Conservation (phyloP, 192 early-diverging fungal species). For the Entomortierella chlamydospora region DNA sequence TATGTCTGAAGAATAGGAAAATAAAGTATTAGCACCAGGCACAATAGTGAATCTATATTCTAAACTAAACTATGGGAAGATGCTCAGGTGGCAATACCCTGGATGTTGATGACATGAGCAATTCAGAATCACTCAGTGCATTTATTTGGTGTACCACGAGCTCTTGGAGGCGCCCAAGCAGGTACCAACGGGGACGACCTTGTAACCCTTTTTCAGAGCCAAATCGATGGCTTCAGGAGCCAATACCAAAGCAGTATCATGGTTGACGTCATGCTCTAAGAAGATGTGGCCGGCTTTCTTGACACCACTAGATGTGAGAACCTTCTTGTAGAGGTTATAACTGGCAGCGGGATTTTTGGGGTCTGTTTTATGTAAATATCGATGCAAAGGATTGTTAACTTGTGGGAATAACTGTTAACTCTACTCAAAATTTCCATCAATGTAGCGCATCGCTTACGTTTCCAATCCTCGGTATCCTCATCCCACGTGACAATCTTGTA, state of each 20-base stretch:
- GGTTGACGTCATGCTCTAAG: slow-evolving; percentile 55
- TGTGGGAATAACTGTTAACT: too few species aligned
- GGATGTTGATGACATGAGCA: too few species aligned
- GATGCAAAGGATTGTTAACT: too few species aligned
- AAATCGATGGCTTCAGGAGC: slow-evolving; percentile 55
- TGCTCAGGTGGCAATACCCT: too few species aligned
- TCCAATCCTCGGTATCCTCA: slow-evolving; percentile 55
- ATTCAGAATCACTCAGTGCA: too few species aligned
- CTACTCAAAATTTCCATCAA: too few species aligned
- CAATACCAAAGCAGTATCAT: slow-evolving; percentile 47
- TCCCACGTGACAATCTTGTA: slow-evolving; percentile 61
- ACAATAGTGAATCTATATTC: too few species aligned
- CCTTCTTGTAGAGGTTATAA: slow-evolving; percentile 13
- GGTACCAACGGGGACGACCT: slow-evolving; percentile 59
- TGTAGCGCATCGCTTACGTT: too few species aligned
- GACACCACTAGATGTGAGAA: neutral
- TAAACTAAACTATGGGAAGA: too few species aligned
- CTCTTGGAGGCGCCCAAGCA: slow-evolving; percentile 47
- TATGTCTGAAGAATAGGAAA: too few species aligned
- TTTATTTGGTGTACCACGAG: slow-evolving; percentile 37
- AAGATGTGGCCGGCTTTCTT: slow-evolving; percentile 37
- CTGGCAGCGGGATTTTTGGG: slow-evolving; percentile 11
- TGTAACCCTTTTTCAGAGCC: slow-evolving; percentile 46
- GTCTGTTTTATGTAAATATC: too few species aligned
- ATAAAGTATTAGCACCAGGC: too few species aligned